Evolutionary conservation across 805 yeast genomes (phyloP), one percentile per base, ranked within the genome.

Genomic region (Metschnikowia corniflorae): DNA sequence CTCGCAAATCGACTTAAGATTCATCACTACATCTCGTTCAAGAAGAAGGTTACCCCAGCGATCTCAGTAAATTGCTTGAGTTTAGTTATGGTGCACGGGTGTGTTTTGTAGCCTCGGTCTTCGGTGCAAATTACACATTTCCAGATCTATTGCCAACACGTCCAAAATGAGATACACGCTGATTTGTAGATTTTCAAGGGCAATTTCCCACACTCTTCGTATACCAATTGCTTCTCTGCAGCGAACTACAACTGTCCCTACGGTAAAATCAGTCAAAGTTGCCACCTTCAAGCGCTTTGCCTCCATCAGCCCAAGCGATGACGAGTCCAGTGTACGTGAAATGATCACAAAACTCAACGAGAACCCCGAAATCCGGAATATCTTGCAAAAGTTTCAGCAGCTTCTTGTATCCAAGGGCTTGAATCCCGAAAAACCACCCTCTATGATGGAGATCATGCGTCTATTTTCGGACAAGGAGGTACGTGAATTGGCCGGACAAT

Each of bases 391-490:
- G 19, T 62, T 67, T 35, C 67, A 63, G 42, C 37, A 32, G 8
- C 43, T 59, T 16, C 53, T 67, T 31, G 46, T 47, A 16, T 43
- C 43, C 4, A 65, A 65, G 39, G 71, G 71, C 18, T 51, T 58
- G 35, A 40, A 51, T 24, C 50, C 60, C 2, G 58, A 49, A n/a
- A 42, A 56, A 34, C 60, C 60, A 6, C 69, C 69, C 2, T 56
- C 61, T 15, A 47, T 65, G 53, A 44, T 59, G 42, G 55, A 63
- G 35, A 49, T 68, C 57, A 59, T 66, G 56, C 57, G 54, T 40
- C 51, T 68, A 25, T 51, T 65, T 34, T 49, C 65, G 26, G 67
- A 66, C 34, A 54, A 53, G 38, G 69, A 64, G 9, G 61, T 65
- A 6, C 58, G 63, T 33, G 54, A 47, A 9, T 49, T 51, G 29